Evolutionary conservation across 202 grass and related monocot species (phyloP).

Genomic region (Setaria italica): DNA sequence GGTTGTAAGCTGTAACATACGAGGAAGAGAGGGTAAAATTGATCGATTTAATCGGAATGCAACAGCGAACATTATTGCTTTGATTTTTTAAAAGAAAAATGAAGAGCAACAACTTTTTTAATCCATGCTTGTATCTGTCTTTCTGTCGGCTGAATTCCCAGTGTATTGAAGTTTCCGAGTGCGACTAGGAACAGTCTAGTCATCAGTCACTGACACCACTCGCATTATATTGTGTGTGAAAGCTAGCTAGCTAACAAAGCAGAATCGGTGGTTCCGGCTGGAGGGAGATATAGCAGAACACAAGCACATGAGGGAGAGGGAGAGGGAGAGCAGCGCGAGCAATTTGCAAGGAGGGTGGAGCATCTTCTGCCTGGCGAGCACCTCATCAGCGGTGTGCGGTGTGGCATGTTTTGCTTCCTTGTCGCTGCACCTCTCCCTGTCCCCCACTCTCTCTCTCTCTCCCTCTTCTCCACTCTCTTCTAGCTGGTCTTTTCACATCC

Average conservation of each 20-base stretch:
- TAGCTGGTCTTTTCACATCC: not conserved
- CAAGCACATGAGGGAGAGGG: not conserved
- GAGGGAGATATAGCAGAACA: too few species aligned
- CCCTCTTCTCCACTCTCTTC: not conserved
- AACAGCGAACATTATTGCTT: not conserved
- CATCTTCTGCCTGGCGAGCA: slow-evolving; percentile 15
- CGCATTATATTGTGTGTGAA: not conserved
- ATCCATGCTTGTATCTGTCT: not conserved
- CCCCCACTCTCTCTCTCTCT: not conserved
- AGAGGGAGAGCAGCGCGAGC: not conserved
- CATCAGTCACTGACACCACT: not conserved
- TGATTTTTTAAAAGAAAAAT: not conserved
- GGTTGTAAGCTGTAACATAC: slow-evolving; percentile 20
- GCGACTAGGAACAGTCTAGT: not conserved
- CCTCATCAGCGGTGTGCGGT: slow-evolving; percentile 10
- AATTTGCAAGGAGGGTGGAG: not conserved
- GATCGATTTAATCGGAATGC: not conserved
- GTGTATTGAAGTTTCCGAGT: not conserved
- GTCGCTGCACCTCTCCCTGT: not conserved
- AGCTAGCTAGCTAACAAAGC: not conserved
- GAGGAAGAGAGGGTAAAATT: not conserved
- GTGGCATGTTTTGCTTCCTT: slow-evolving; percentile 22
- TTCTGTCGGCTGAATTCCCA: not conserved
- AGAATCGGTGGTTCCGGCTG: not conserved
- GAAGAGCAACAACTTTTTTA: not conserved